Evolutionary conservation across 108 stramenopile genomes (phyloP).

Genomic region (Cyclostephanos tholiformis): DNA sequence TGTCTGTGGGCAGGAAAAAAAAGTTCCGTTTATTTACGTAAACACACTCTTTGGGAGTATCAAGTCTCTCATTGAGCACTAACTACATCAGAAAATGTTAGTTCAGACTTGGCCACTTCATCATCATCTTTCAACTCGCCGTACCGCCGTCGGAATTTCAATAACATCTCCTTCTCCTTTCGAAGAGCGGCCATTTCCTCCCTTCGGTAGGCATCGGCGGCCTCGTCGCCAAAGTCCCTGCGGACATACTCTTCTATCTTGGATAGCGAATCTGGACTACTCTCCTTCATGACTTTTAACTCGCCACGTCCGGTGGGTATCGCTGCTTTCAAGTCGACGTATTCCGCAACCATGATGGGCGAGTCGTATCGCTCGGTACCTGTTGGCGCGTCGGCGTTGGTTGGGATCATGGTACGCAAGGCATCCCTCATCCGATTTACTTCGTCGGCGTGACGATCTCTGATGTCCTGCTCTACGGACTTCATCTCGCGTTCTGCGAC

Average conservation of each 20-base stretch:
- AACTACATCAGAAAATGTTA: neutral
- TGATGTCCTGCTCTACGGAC: conserved; percentile 24
- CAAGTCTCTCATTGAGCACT: neutral
- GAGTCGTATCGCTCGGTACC: conserved; percentile 41
- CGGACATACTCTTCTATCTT: conserved; percentile 43
- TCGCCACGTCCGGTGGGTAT: conserved; percentile 14
- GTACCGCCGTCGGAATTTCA: conserved; percentile 25
- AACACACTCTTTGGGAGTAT: neutral
- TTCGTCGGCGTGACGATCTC: conserved; percentile 22
- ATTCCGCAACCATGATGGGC: conserved; percentile 45
- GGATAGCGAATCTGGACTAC: conserved; percentile 32
- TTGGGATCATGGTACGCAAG: conserved; percentile 47
- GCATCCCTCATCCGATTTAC: conserved; percentile 32
- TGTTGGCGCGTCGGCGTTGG: conserved; percentile 37
- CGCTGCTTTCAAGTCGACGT: conserved; percentile 34
- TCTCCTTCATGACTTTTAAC: conserved; percentile 29
- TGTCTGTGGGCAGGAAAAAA: no score
- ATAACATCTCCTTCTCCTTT: conserved; percentile 37
- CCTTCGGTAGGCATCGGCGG: conserved; percentile 39
- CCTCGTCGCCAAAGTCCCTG: conserved; percentile 43
- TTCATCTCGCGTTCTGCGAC: conserved; percentile 35
- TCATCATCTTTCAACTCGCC: conserved; percentile 28
- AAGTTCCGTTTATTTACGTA: neutral
- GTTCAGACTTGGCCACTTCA: neutral
- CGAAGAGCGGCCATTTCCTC: conserved; percentile 25